phyloP scores from a whole-genome alignment of 192 early-diverging fungal species.

The Funneliformis mosseae region DNA sequence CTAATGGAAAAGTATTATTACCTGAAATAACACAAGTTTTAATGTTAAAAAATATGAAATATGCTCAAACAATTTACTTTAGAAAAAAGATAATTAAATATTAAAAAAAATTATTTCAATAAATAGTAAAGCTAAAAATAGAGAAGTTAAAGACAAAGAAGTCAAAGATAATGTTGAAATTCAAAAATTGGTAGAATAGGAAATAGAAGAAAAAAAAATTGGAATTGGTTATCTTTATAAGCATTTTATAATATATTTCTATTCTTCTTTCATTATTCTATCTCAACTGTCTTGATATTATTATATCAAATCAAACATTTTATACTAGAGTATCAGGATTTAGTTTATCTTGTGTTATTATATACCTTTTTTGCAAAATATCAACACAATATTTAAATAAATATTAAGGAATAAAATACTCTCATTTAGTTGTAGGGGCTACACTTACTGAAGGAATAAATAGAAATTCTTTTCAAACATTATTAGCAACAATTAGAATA shows the following conservation, averaged over 20 bases:
- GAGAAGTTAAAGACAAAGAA: too few relatives aligned
- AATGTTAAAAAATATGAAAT: neutral
- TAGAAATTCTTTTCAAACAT: neutral
- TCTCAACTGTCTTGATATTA: neutral
- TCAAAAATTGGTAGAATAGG: neutral
- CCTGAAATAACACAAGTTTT: neutral
- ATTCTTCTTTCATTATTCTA: neutral
- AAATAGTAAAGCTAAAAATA: too few relatives aligned
- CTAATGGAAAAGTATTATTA: neutral
- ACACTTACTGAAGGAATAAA: neutral
- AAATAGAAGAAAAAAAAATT: neutral
- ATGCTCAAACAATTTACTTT: neutral
- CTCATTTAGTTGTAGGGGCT: neutral
- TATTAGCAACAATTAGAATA: neutral
- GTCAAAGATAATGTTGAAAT: neutral
- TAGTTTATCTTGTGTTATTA: neutral
- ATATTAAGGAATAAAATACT: neutral
- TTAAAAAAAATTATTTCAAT: neutral
- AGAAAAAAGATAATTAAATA: neutral
- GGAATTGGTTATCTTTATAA: neutral
- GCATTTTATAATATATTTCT: neutral
- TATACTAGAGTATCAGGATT: neutral
- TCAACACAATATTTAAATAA: neutral
- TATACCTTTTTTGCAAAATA: neutral
- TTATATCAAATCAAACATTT: neutral